Conservation (phyloP, 306 rosid species). For the Cucurbita pepo region DNA sequence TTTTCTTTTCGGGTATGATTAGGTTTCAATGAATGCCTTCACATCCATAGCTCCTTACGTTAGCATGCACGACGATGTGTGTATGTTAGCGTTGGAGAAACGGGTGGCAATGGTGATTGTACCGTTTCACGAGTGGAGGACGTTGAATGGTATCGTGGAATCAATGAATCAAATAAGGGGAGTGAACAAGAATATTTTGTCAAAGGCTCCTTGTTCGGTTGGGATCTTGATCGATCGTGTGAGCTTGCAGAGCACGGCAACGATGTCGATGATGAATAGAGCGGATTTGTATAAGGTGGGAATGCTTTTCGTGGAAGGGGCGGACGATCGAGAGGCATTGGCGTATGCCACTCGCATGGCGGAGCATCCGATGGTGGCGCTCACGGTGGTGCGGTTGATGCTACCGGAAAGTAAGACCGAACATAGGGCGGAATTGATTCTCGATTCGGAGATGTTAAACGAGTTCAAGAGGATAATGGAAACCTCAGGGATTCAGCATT, state of each 20-base stretch:
- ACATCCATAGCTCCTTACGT: slow-evolving; percentile 39
- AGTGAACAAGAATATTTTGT: slow-evolving; percentile 34
- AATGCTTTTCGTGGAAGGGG: slow-evolving; percentile 30
- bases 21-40: slow-evolving; percentile 14
- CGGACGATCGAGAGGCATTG: slow-evolving; percentile 51
- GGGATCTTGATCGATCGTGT: slow-evolving; percentile 38
- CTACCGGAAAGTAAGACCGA: not conserved
- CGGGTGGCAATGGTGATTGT: slow-evolving; percentile 25
- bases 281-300: slow-evolving; percentile 16
- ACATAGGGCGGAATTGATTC: not conserved
- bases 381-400: slow-evolving; percentile 10
- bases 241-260: not conserved
- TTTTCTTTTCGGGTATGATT: too few relatives aligned
- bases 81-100: slow-evolving; percentile 27
- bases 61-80: slow-evolving; percentile 52
- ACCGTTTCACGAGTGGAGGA: slow-evolving; percentile 35
- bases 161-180: slow-evolving; percentile 8
- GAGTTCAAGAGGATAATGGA: slow-evolving; percentile 2
- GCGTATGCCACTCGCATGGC: slow-evolving; percentile 8
- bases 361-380: not conserved
- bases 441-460: slow-evolving; percentile 17
- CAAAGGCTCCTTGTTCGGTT: slow-evolving; percentile 37
- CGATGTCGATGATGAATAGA: not conserved
- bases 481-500: not conserved
- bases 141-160: not conserved